Evolutionary conservation across 169 alveolate species (phyloP).

Genomic region (Plasmodium ovale): DNA sequence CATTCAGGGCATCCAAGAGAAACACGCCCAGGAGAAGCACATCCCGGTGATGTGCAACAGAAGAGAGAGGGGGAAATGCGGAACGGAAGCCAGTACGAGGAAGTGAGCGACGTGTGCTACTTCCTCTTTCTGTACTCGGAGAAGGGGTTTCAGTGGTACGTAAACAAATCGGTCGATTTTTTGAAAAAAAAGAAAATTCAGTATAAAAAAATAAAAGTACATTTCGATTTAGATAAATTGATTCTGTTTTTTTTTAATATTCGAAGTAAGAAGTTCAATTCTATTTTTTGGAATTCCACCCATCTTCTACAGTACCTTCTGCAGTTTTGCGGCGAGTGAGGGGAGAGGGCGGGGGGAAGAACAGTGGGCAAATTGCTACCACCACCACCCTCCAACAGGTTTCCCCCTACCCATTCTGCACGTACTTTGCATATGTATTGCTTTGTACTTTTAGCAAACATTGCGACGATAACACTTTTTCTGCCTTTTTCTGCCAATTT

Average conservation of each 20-base stretch:
- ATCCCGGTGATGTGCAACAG: too few species aligned
- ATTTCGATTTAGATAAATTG: constrained; percentile 21
- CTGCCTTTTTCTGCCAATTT: too few species aligned
- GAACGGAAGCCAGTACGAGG: constrained; percentile 7
- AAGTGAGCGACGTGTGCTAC: constrained; percentile 9
- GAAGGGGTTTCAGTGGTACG: constrained; percentile 53
- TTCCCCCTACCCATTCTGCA: too few species aligned
- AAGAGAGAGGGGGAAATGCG: too few species aligned
- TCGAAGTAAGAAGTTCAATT: constrained; percentile 35
- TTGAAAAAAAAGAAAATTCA: constrained; percentile 3
- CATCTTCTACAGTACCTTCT: constrained; percentile 44
- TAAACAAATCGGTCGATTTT: constrained; percentile 21
- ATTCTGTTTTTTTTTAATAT: constrained; percentile 44
- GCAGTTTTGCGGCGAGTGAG: constrained; percentile 22
- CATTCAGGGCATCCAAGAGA: background rate
- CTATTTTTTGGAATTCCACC: constrained; percentile 52
- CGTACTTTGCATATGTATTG: too few species aligned
- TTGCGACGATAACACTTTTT: too few species aligned
- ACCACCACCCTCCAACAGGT: too few species aligned
- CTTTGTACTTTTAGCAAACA: too few species aligned
- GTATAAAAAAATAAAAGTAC: constrained; percentile 8
- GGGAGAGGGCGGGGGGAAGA: background rate
- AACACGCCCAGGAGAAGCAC: background rate
- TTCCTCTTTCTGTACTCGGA: constrained; percentile 6
- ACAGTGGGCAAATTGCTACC: background rate